Base-by-base conservation (phyloP, 1,284 basidiomycete genomes). In the Kwoniella shivajii region DNA sequence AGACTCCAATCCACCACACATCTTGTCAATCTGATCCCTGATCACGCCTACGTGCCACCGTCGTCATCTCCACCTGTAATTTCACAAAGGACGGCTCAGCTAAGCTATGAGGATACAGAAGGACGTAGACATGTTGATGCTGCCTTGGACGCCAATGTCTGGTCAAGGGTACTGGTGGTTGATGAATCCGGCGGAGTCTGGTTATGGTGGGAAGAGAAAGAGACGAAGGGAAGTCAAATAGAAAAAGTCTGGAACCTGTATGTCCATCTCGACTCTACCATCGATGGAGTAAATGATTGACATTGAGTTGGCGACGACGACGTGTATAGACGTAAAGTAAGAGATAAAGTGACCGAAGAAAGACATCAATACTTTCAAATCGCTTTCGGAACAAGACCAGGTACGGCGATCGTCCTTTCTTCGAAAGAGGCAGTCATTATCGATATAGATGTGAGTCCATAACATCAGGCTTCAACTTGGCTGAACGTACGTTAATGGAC, bases 121-220 rank as follows among this genome's bases (percentile, higher is more conserved):
- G 65, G 62, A 0, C 50, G 64, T 13, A 46, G 60, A 20, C 67
- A 70, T 51, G 60, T 72, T 1, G 73, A 76, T 50, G 47, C 67
- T 2, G 68, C 65, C 2, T 29, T 75, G 4, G 69, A 75, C 56
- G 60, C 69, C 0, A 22, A 3, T 0, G 30, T 20, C 1, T 72
- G 67, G 67, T 59, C 66, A 0, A 56, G 65, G 38, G 58, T 60
- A 3, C 49, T 67, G 13, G 37, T 76, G 10, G 70, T 72, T 0
- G 74, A 76, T 56, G 71, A 72, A 36, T 44, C 55, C 1, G 74
- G 74, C 0, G 72, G 63, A 1, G 63, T 76, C 1, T 75, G 71
- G 72, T 33, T 70, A 7, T 75, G 73, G 73, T 57, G 50, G 41
- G 66, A 71, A 52, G 63, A 63, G 31, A 69, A 64, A 39, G 56